Base-by-base conservation (phyloP, 495 filamentous ascomycete genomes). In the Extremus antarcticus region DNA sequence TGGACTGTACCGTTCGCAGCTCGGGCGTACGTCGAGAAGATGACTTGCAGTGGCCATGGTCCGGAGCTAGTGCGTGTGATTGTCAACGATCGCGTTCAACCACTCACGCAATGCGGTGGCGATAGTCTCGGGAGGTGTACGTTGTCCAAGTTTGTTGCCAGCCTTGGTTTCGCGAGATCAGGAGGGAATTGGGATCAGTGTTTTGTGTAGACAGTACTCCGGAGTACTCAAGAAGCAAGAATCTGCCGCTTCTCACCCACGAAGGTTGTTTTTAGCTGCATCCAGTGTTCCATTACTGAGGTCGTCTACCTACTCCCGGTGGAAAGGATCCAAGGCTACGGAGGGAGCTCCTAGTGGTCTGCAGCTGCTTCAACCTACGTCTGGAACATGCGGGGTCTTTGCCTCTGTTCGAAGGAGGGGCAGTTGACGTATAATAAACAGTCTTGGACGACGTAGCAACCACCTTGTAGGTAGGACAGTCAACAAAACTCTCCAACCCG, bases 1-100 rank as follows among this genome's bases (percentile, higher is more conserved):
- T 89, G 85, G 85, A 79, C 79, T 21, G 88, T 91, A 49, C 85
- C 88, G 3, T 94, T 95, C 68, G 87, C 74, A 0, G 82, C 77
- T 3, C 73, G 88, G 43, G 76, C 83, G 51, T 92, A 89, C 64
- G 74, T 95, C 47, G 89, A 95, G 77, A 87, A 88, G 76, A 85
- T 94, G 86, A 64, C 63, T 19, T 95, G 89, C 64, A 49, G 58
- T 0, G 68, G 64, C 10, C 64, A 66, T 9, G 43, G 55, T 1
- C 70, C 68, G 22, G 84, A 88, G 63, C 71, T 82, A 47, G 85
- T 95, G 7, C 74, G 89, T 11, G 76, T 90, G 0, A 62, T 95
- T 48, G 74, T 95, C 10, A 95, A 95, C 71, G 86, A 90, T 63
- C 74, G 87, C 35, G 87, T 95, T 10, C 69, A 88, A 50, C 82